Percentiles rank a stretch among this genome's conserved stretches.
These are phyloP conservation scores for Aspergillus oerlinghausenensis DNA, from an alignment of 2,329 filamentous ascomycete species.

Conservation along the genomic window DNA sequence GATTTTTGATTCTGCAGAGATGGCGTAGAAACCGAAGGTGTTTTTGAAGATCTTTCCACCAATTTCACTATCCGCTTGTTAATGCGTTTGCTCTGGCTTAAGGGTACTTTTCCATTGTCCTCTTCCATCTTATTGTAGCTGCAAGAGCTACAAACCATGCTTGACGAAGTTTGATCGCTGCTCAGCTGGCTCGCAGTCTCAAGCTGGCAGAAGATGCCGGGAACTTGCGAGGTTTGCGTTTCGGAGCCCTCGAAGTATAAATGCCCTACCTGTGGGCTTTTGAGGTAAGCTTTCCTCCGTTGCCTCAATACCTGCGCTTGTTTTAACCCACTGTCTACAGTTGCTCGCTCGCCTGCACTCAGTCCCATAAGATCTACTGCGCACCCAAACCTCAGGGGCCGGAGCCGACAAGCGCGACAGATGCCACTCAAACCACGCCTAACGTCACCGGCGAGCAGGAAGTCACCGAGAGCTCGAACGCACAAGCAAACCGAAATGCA, in stretches of 20 bases:
- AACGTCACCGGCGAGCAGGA: conserved; percentile 8
- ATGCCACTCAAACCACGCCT: conserved; percentile 4
- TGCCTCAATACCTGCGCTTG: neutral
- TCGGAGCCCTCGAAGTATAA: conserved; percentile 36
- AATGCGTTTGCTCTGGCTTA: neutral
- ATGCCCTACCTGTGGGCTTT: conserved; percentile 34
- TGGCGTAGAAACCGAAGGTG: neutral
- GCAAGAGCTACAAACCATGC: conserved; percentile 14
- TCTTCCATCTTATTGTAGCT: conserved; percentile 1
- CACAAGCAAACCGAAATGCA: conserved; percentile 3
- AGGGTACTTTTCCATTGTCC: neutral
- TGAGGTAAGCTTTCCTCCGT: conserved; percentile 27
- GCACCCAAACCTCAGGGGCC: conserved; percentile 23
- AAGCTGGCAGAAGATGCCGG: conserved; percentile 23
- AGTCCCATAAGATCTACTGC: conserved; percentile 43
- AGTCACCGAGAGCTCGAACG: conserved; percentile 1
- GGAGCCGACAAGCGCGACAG: conserved; percentile 10
- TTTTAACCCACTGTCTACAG: conserved; percentile 19
- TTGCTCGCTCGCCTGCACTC: conserved; percentile 44
- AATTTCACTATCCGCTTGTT: neutral
- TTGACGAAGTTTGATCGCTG: conserved; percentile 7
- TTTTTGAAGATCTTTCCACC: neutral
- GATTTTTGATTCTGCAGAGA: neutral
- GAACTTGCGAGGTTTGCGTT: conserved; percentile 35
- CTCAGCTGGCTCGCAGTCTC: conserved; percentile 9